These are phyloP conservation scores for Clarireedia hainanense DNA, from an alignment of 2,329 filamentous ascomycete species.

Conservation along the genomic window DNA sequence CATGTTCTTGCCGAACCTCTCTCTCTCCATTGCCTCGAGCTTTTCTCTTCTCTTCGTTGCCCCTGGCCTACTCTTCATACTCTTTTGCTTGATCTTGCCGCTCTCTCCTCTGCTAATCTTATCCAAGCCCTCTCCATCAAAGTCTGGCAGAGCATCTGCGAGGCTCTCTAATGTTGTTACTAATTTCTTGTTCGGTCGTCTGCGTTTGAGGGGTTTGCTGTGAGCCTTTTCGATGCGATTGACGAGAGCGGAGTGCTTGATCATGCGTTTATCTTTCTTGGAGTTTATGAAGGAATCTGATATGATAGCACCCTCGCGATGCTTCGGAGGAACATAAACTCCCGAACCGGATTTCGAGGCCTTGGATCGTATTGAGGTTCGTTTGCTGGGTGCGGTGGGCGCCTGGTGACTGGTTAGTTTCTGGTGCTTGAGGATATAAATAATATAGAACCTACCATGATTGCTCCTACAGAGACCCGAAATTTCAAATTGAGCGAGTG, in stretches of 20 bases:
- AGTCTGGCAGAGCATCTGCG: conserved; percentile 67
- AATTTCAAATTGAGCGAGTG: no score
- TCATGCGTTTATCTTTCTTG: conserved; percentile 76
- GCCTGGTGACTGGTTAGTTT: conserved; percentile 29
- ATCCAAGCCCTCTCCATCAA: conserved; percentile 36
- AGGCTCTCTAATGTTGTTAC: conserved; percentile 67
- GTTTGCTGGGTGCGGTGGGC: conserved; percentile 42
- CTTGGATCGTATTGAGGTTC: conserved; percentile 49
- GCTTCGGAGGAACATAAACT: conserved; percentile 18
- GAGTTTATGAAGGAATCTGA: conserved; percentile 55
- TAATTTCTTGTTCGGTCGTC: conserved; percentile 70
- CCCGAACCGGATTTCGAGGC: conserved; percentile 43
- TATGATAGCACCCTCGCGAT: conserved; percentile 42
- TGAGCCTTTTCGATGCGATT: conserved; percentile 61
- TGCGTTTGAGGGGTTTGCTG: conserved; percentile 50
- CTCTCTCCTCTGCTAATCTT: conserved; percentile 35
- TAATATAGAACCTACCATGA: conserved; percentile 10
- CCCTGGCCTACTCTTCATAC: conserved; percentile 65
- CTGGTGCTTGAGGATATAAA: not conserved
- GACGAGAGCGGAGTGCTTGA: conserved; percentile 75
- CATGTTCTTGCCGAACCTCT: conserved; percentile 77
- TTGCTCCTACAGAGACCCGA: not conserved
- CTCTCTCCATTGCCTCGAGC: conserved; percentile 71
- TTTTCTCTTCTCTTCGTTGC: conserved; percentile 77
- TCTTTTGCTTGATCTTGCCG: conserved; percentile 65